Percentiles rank a stretch among this genome's conserved stretches.
Conservation (phyloP, 2,329 filamentous ascomycete species). For the Rhynchosporium secalis region DNA sequence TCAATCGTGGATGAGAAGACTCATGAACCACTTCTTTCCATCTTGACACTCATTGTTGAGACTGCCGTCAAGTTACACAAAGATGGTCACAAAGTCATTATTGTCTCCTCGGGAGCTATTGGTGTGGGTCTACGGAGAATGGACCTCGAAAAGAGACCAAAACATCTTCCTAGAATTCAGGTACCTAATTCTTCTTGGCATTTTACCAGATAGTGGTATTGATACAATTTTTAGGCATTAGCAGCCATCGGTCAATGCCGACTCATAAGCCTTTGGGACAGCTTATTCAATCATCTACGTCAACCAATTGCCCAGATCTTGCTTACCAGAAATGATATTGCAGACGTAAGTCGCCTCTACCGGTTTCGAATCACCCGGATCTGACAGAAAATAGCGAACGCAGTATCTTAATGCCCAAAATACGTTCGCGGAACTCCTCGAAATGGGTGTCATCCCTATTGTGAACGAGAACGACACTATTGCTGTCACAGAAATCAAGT, state of each 20-base stretch:
- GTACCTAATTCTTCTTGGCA: slow-evolving; percentile 43
- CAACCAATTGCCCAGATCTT: slow-evolving; percentile 95
- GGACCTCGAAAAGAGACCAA: slow-evolving; percentile 83
- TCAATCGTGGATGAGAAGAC: slow-evolving; percentile 98
- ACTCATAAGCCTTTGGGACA: slow-evolving; percentile 94
- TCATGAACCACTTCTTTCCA: slow-evolving; percentile 89
- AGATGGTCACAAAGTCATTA: slow-evolving; percentile 90
- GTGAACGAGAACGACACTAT: slow-evolving; percentile 99
- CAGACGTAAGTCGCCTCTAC: slow-evolving; percentile 63
- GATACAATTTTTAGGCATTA: slow-evolving; percentile 60
- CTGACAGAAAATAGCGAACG: slow-evolving; percentile 58
- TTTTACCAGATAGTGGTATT: neutral
- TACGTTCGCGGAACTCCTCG: slow-evolving; percentile 83
- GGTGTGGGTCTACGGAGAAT: slow-evolving; percentile 89
- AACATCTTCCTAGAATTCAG: slow-evolving; percentile 86
- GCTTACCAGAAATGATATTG: slow-evolving; percentile 92
- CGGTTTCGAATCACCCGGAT: slow-evolving; percentile 12
- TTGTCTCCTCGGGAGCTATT: slow-evolving; percentile 96
- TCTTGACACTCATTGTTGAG: slow-evolving; percentile 88
- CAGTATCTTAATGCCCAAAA: slow-evolving; percentile 97
- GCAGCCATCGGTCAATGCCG: slow-evolving; percentile 96
- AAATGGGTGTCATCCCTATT: slow-evolving; percentile 96
- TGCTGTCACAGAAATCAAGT: slow-evolving; percentile 97
- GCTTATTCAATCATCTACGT: slow-evolving; percentile 80
- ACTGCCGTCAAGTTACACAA: slow-evolving; percentile 84